Base-by-base conservation (phyloP, 139 green algal genomes). In the Trebouxia sp. region DNA sequence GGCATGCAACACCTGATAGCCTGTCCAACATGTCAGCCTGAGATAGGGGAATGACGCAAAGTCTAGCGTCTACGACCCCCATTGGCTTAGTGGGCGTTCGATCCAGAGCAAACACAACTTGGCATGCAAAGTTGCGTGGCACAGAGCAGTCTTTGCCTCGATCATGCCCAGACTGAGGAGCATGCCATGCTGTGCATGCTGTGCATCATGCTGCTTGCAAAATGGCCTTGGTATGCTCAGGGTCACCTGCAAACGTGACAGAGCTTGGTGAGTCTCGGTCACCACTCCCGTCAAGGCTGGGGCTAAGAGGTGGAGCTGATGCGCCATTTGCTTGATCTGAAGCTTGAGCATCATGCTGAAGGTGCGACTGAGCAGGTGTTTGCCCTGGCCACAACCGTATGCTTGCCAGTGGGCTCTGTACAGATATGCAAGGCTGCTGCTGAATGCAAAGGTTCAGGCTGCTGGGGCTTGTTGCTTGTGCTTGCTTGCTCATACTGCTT, bases 251-350 rank as follows among this genome's bases (percentile, higher is more conserved):
- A 72, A 72, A 45, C 6, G 69, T 58, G 39, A 51, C 11, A 24
- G 41, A 77, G 26, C 69, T 77, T 17, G 39, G 22, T 39, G 41
- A n/a, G 37, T 20, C 39, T 38, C 42, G 53, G 67, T 77, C 39
- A 75, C 43, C 14, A 38, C 67, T 77, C 1, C 69, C 41, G 8
- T 77, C 42, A 35, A 55, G 22, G n/a, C 42, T 77, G n/a, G 69
- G 42, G 20, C 69, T 55, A 7, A 58, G 69, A 20, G 69, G 42
- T 26, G 42, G 41, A 0, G 39, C 42, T 56, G 69, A 42, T 17
- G 10, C n/a, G n/a, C n/a, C n/a, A n/a, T n/a, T n/a, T n/a, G n/a
- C 35, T 43, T 45, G 1, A 32, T 30, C 35, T 32, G 35, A 75
- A 48, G 35, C 32, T 32, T 75, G 55, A 17, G 35, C 24, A 66